These are phyloP conservation scores for Lepraria neglecta DNA, from an alignment of 495 filamentous ascomycete genomes.

Conservation along the genomic window DNA sequence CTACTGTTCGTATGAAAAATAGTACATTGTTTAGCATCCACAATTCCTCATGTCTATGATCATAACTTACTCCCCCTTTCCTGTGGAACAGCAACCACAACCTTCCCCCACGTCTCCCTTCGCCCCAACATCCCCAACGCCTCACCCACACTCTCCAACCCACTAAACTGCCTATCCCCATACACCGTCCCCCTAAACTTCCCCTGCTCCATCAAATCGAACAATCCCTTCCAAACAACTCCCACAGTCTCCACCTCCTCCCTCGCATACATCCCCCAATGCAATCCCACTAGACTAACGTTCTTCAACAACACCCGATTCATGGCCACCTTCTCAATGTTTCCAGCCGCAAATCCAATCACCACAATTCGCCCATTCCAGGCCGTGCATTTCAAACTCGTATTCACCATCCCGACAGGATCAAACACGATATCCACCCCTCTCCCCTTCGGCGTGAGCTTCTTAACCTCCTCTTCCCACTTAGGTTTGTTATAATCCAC, in stretches of 20 bases:
- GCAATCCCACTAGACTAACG: conserved; percentile 79
- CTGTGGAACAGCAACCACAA: conserved; percentile 82
- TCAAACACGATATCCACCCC: conserved; percentile 91
- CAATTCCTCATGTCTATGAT: neutral
- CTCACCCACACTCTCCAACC: conserved; percentile 69
- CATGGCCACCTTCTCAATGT: conserved; percentile 84
- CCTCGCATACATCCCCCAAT: conserved; percentile 80
- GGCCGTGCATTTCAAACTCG: conserved; percentile 65
- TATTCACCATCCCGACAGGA: conserved; percentile 79
- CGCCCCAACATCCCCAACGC: conserved; percentile 72
- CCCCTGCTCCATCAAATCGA: conserved; percentile 64
- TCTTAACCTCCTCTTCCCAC: conserved; percentile 76
- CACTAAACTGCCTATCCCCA: conserved; percentile 72
- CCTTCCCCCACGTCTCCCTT: conserved; percentile 91
- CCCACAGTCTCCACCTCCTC: conserved; percentile 65
- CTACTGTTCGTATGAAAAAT: too few species aligned
- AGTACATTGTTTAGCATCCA: too few species aligned
- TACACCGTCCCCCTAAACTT: conserved; percentile 80
- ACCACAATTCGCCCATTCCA: conserved; percentile 88
- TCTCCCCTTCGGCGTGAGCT: conserved; percentile 59
- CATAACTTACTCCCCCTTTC: conserved; percentile 51
- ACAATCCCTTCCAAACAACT: conserved; percentile 74
- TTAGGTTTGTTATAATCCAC: conserved; percentile 59
- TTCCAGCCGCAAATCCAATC: conserved; percentile 83
- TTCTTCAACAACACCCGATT: conserved; percentile 94